Evolutionary conservation across 306 rosid species (phyloP), one percentile per base, ranked within the genome.

Genomic region (Quercus robur): DNA sequence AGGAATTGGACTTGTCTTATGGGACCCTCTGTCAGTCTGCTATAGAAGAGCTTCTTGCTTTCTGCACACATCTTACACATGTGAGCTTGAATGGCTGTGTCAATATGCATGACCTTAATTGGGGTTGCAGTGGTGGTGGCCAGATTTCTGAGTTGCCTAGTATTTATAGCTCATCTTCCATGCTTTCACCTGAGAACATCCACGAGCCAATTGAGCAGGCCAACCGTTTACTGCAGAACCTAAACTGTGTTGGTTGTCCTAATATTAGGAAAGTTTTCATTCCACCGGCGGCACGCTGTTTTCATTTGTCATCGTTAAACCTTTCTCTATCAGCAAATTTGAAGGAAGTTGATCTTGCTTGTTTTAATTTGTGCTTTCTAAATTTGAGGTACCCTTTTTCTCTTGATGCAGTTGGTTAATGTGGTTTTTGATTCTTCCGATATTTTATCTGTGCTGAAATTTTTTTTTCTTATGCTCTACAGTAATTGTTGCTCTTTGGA

Each of bases 71-170:
- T 82, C 94, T 96, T 30, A 96, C 94, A 15, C 99, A 87, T 75
- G 90, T 96, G 90, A 96, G 98, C 93, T 83, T 96, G 88, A 96
- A 93, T 87, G 99, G 99, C 79, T 96, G 99, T 84, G 90, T 76
- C 71, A 91, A 96, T 82, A 90, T 96, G 99, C 98, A 90, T 84
- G 99, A 96, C 78, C 91, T 96, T 76, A 91, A 91, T 78, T 96
- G 99, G 99, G 97, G 89, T 66, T 79, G 70, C 74, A 79, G 86
- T 75, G 77, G 15, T 44, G 86, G 81, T 25, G 85, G 81, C 51
- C 74, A 84, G 81, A 80, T 81, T 69, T 59, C 83, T 30, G 85
- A 82, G 57, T 69, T 86, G 59, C 85, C 89, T 17, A 70, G 76
- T 81, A 74, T 74, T 49, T 75, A 83, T 1, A 30, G 70, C 59